Percentiles rank a stretch among this genome's conserved stretches.
Evolutionary conservation across 2,329 filamentous ascomycete genomes (phyloP).

Genomic region (Colletotrichum gigasporum): DNA sequence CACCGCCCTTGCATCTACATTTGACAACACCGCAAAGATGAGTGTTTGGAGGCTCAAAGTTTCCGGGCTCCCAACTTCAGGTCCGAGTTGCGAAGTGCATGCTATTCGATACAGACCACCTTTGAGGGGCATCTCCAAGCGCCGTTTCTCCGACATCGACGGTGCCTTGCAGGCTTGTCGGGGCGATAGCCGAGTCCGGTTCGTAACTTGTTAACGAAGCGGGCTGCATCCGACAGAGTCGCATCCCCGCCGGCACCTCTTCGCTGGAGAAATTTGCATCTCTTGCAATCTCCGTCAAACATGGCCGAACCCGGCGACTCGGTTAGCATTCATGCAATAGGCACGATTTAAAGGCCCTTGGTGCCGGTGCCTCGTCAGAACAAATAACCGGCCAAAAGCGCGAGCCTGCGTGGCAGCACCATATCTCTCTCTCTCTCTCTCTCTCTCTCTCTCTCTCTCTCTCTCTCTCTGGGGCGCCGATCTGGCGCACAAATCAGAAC

Average conservation of each 20-base stretch:
- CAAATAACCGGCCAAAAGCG: not conserved
- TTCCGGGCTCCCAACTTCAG: not conserved
- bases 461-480: not conserved
- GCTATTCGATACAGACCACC: not conserved
- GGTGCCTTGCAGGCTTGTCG: not conserved
- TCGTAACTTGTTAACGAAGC: no score
- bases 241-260: not conserved
- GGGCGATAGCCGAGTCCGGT: no score
- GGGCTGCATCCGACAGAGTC: not conserved
- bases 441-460: no score
- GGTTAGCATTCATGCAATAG: not conserved
- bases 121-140: slow-evolving; percentile 3
- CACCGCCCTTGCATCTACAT: slow-evolving; percentile 3
- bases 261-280: not conserved
- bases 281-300: slow-evolving; percentile 4
- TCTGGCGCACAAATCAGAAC: not conserved
- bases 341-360: not conserved
- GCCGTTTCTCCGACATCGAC: not conserved
- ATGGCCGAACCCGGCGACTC: slow-evolving; percentile 3
- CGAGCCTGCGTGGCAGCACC: not conserved
- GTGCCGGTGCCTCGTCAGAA: not conserved
- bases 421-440: no score
- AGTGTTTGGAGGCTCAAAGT: not conserved
- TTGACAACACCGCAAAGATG: not conserved
- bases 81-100: not conserved